These are phyloP conservation scores for Solanum virginianum DNA, from an alignment of 257 asterid genomes.

Conservation along the genomic window DNA sequence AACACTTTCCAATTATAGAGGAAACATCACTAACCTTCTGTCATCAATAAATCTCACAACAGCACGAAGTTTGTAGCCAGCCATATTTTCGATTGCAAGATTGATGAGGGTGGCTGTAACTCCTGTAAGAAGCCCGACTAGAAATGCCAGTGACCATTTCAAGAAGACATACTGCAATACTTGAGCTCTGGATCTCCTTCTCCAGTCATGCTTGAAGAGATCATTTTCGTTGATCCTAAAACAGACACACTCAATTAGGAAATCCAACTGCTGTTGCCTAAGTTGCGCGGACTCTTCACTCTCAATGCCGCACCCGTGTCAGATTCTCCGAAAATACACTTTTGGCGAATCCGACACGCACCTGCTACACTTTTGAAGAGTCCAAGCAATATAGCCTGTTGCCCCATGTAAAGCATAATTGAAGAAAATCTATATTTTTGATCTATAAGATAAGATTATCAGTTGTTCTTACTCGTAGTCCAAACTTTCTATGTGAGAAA, in stretches of 20 bases:
- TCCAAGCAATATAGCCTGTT: background rate
- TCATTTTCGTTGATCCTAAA: constrained; percentile 85
- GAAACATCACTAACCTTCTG: constrained; percentile 32
- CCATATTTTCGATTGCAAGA: constrained; percentile 81
- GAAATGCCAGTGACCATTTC: constrained; percentile 81
- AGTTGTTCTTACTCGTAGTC: constrained; percentile 71
- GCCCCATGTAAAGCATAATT: background rate
- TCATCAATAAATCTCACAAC: constrained; percentile 53
- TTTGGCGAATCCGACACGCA: too few species aligned
- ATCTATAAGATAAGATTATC: background rate
- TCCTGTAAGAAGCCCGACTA: constrained; percentile 90
- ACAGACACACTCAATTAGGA: background rate
- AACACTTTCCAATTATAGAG: background rate
- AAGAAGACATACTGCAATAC: constrained; percentile 65
- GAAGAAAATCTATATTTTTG: background rate
- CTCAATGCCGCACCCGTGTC: too few species aligned
- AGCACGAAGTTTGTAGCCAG: constrained; percentile 74
- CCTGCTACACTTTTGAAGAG: too few species aligned
- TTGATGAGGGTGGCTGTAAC: constrained; percentile 71
- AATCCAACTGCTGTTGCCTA: background rate
- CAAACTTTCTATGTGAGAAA: constrained; percentile 82
- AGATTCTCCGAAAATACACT: too few species aligned
- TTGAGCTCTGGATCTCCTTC: constrained; percentile 70
- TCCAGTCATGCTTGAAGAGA: constrained; percentile 97
- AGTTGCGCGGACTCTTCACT: too few species aligned